Conservation (phyloP, 139 green algal genomes). For the Closterium sp. region DNA sequence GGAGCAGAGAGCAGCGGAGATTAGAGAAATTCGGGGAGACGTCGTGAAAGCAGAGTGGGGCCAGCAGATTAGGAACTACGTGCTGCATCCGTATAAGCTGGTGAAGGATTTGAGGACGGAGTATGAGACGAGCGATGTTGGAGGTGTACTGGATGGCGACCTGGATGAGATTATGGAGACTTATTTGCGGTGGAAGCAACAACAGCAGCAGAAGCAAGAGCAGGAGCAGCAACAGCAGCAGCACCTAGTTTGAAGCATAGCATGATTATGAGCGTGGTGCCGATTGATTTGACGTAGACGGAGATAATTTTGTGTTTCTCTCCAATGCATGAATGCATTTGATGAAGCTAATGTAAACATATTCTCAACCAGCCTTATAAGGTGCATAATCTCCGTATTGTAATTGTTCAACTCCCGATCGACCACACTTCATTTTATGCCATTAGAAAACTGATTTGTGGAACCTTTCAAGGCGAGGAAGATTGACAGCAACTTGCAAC, state of each 20-base stretch:
- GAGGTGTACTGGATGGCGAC: constrained; percentile 76
- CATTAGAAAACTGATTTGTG: too few relatives aligned
- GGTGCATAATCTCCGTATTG: too few relatives aligned
- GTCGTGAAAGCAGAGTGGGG: constrained; percentile 92
- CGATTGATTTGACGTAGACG: too few relatives aligned
- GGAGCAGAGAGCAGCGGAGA: constrained; percentile 40
- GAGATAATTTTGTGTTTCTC: too few relatives aligned
- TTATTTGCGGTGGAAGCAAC: constrained; percentile 30
- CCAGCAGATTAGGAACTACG: constrained; percentile 96
- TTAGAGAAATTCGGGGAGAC: constrained; percentile 87
- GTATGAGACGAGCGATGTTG: constrained; percentile 58
- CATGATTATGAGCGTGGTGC: too few relatives aligned
- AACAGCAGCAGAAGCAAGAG: not conserved
- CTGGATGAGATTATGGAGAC: constrained; percentile 42
- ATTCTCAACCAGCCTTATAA: too few relatives aligned
- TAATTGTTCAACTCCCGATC: too few relatives aligned
- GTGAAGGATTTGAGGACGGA: constrained; percentile 87
- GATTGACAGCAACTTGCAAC: too few relatives aligned
- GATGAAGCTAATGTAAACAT: too few relatives aligned
- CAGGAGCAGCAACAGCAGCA: not conserved
- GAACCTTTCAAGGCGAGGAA: too few relatives aligned
- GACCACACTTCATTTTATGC: too few relatives aligned
- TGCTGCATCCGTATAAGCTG: constrained; percentile 95
- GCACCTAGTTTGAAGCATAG: not conserved
- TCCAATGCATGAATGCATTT: too few relatives aligned